Evolutionary conservation across 2,329 filamentous ascomycete species (phyloP).

Genomic region (Orbilia oligospora): DNA sequence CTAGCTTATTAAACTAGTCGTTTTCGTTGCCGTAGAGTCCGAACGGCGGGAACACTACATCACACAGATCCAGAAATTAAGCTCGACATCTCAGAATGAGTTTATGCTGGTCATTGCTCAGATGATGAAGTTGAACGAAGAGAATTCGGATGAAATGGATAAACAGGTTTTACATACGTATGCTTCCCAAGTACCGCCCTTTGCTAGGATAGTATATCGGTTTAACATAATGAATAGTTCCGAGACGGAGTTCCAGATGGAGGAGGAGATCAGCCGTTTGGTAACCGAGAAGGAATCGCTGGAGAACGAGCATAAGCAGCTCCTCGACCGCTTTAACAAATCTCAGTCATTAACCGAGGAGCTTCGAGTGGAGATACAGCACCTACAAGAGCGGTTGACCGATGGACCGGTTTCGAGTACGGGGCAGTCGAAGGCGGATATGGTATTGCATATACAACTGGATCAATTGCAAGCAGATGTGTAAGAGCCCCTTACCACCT

Average conservation of each 20-base stretch:
- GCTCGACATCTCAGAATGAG: constrained; percentile 63
- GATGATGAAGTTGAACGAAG: constrained; percentile 63
- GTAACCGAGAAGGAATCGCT: constrained; percentile 64
- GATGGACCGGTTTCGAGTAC: constrained; percentile 56
- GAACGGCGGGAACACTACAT: constrained; percentile 64
- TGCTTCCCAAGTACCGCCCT: neutral
- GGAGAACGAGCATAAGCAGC: constrained; percentile 62
- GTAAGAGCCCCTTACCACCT: constrained; percentile 20
- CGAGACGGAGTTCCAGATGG: constrained; percentile 64
- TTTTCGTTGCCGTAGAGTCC: constrained; percentile 64
- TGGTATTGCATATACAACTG: constrained; percentile 63
- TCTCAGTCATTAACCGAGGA: constrained; percentile 57
- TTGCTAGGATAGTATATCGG: neutral
- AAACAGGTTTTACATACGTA: constrained; percentile 45
- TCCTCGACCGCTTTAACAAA: constrained; percentile 62
- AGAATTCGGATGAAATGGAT: constrained; percentile 54
- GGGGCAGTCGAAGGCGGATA: constrained; percentile 61
- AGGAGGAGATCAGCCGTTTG: constrained; percentile 64
- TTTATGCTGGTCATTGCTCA: constrained; percentile 64
- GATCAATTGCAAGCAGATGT: constrained; percentile 64
- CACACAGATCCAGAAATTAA: constrained; percentile 63
- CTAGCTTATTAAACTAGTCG: constrained; percentile 64
- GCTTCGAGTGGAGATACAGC: constrained; percentile 50
- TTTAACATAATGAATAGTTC: constrained; percentile 37
- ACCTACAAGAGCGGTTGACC: constrained; percentile 62